Base-by-base conservation (phyloP, 331 rosid genomes). In the Cydonia oblonga region DNA sequence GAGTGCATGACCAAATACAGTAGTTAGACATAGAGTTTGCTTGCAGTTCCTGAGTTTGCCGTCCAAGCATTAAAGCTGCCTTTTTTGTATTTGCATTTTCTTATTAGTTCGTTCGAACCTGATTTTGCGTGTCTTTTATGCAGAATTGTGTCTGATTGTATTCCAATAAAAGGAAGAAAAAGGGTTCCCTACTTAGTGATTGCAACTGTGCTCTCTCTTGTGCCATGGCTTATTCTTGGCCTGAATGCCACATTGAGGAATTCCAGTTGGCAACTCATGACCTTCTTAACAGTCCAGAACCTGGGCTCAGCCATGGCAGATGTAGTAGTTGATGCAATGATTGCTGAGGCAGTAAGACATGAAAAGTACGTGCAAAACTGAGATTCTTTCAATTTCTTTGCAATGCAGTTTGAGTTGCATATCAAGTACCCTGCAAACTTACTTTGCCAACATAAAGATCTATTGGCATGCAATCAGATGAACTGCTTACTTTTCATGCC, bases 241-340 rank as follows among this genome's bases (percentile, higher is more conserved):
- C 76, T 86, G 40, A 76, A 40, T 75, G 76, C 83, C 71, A 78
- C 69, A 62, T 35, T 84, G 76, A 91, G 96, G 81, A 79, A 76
- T 74, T 87, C 97, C 67, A 83, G 23, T 57, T 84, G 90, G 96
- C 81, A 86, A 76, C 83, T 91, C 58, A 89, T 78, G 86, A 79
- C 83, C 72, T 80, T 89, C 59, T 77, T 91, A 82, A 91, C 93
- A 29, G 69, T 84, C 68, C 97, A 91, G 79, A 91, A 91, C 82
- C 77, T 91, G 72, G 97, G 97, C 53, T 83, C 97, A 63, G 97
- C 97, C 58, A 91, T 89, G 92, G 97, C 97, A 13, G 97, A 87
- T 83, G 97, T 91, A 20, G 96, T 91, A 62, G 78, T 91, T 69
- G 97, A 91, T 81, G 97, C 97, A 76, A 91, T 91, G 97, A 87